Conservation (phyloP, 306 rosid species). For the Gastrolobium villosum region DNA sequence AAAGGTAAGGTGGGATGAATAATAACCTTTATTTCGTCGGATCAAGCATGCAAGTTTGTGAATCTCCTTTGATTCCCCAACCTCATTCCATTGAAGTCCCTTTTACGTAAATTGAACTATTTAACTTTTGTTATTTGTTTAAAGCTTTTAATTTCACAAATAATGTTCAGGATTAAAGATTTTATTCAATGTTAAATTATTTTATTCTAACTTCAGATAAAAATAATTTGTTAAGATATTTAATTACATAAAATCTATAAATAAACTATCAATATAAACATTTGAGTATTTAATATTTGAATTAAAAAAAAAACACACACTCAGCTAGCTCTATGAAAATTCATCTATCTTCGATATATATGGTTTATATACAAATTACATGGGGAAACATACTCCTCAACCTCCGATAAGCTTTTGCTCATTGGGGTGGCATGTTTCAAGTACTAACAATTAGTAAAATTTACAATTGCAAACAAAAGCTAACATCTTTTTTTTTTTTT, state of each 20-base stretch:
- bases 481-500: too few species aligned
- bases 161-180: too few species aligned
- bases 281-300: too few species aligned
- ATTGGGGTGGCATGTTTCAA: conserved; percentile 63
- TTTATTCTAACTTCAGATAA: too few species aligned
- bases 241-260: too few species aligned
- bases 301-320: too few species aligned
- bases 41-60: conserved; percentile 6
- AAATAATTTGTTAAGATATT: too few species aligned
- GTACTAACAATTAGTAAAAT: conserved; percentile 58
- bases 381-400: conserved; percentile 54
- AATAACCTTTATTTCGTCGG: conserved; percentile 1
- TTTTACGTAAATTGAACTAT: neutral
- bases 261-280: too few species aligned
- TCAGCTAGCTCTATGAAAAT: conserved; percentile 47
- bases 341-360: conserved; percentile 61
- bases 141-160: too few species aligned
- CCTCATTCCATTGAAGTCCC: neutral
- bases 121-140: too few species aligned
- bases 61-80: neutral
- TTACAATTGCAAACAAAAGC: conserved; percentile 61
- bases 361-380: conserved; percentile 74
- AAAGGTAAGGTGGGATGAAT: neutral
- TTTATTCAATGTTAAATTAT: too few species aligned
- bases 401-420: conserved; percentile 72